A percentile compares a stretch with the other conserved stretches of the same genome.
phyloP scores from a whole-genome alignment of 345 rosid species.

The Eucalyptus caleyi region DNA sequence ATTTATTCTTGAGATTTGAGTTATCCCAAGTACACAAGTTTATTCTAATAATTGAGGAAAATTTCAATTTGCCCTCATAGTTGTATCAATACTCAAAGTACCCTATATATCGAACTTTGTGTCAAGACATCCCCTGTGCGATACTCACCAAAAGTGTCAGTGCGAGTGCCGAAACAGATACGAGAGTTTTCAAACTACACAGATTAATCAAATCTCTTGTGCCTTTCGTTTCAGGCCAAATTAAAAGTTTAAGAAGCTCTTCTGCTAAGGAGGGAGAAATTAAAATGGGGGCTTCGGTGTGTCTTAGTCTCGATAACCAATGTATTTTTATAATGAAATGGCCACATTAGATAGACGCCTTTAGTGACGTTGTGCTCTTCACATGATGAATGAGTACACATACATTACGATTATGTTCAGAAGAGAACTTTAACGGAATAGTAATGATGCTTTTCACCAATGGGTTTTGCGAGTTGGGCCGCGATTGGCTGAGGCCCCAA shows the following conservation, averaged over 20 bases:
- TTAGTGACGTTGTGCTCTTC: background rate
- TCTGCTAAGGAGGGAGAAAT: too few relatives aligned
- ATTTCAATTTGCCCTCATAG: too few relatives aligned
- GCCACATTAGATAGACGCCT: background rate
- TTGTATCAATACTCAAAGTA: too few relatives aligned
- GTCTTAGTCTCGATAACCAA: background rate
- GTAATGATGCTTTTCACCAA: background rate
- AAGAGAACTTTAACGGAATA: background rate
- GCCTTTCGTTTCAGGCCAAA: background rate
- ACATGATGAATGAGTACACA: background rate
- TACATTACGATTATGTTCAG: background rate
- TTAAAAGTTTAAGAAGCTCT: background rate
- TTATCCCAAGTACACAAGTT: too few relatives aligned
- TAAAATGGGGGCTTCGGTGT: background rate
- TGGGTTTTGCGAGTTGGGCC: background rate
- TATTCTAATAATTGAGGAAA: too few relatives aligned
- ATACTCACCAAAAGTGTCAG: background rate
- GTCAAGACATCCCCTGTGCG: rapidly evolving
- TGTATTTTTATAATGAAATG: background rate
- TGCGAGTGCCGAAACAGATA: background rate
- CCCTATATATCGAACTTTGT: too few relatives aligned
- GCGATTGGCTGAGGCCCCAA: background rate
- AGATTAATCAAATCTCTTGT: background rate
- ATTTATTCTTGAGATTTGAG: background rate
- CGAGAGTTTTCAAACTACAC: background rate